phyloP scores from a whole-genome alignment of 176 grass and related monocot species.

The Otatea glauca region DNA sequence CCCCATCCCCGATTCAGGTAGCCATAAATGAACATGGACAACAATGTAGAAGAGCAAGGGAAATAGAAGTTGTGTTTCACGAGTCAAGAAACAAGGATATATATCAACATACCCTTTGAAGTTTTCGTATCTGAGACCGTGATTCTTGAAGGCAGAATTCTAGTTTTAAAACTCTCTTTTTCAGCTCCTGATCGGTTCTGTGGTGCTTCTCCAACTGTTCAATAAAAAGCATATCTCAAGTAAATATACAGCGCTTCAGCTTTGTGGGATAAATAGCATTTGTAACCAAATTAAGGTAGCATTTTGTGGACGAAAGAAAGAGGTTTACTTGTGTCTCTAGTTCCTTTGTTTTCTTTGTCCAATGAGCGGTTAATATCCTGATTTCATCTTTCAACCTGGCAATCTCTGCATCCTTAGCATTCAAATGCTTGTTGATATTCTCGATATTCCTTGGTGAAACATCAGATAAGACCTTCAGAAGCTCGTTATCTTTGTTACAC shows the following conservation, averaged over 20 bases:
- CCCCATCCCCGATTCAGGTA: not conserved
- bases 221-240: conserved; percentile 16
- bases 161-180: conserved; percentile 90
- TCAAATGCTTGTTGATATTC: conserved; percentile 77
- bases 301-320: conserved; percentile 27
- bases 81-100: not conserved
- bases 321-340: conserved; percentile 69
- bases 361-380: conserved; percentile 80
- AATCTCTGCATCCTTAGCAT: conserved; percentile 81
- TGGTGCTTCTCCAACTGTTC: conserved; percentile 80
- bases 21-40: conserved; percentile 42
- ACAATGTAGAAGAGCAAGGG: conserved; percentile 3
- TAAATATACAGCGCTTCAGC: not conserved
- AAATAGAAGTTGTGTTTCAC: conserved; percentile 17
- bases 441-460: conserved; percentile 79
- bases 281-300: not conserved
- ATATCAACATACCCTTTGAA: conserved; percentile 67
- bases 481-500: conserved; percentile 60
- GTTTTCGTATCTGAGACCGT: conserved; percentile 80
- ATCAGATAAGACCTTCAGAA: conserved; percentile 78
- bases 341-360: conserved; percentile 85
- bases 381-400: conserved; percentile 84
- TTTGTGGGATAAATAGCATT: not conserved
- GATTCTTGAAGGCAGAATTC: conserved; percentile 98
- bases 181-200: conserved; percentile 83